phyloP scores from a whole-genome alignment of 2,329 filamentous ascomycete genomes.

The Zymoseptoria pseudotritici region DNA sequence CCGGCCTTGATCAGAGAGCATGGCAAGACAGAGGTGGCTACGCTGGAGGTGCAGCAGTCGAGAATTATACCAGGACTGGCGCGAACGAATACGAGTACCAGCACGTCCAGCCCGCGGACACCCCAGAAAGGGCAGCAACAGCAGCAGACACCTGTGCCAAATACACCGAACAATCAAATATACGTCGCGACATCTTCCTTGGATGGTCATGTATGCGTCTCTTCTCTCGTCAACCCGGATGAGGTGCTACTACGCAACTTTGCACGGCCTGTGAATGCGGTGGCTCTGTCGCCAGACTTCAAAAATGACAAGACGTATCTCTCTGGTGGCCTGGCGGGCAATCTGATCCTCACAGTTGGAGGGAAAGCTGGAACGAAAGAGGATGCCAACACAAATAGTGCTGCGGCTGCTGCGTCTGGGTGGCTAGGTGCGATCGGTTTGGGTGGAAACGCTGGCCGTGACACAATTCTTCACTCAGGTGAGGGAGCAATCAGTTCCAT shows the following conservation, averaged over 20 bases:
- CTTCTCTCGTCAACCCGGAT: constrained; percentile 76
- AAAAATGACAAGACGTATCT: constrained; percentile 82
- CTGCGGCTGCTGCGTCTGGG: constrained; percentile 68
- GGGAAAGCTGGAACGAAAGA: constrained; percentile 69
- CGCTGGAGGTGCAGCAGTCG: not conserved
- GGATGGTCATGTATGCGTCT: constrained; percentile 90
- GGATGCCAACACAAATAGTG: constrained; percentile 83
- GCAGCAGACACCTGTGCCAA: constrained; percentile 54
- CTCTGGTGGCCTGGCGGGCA: constrained; percentile 82
- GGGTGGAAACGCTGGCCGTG: constrained; percentile 65
- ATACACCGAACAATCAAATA: constrained; percentile 80
- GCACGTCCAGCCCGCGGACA: constrained; percentile 7
- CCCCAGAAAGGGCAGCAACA: constrained; percentile 38
- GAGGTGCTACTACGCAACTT: constrained; percentile 92
- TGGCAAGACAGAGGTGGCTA: constrained; percentile 6
- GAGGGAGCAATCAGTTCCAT: constrained; percentile 88
- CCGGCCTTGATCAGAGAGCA: constrained; percentile 17
- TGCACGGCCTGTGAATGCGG: constrained; percentile 81
- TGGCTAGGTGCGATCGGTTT: constrained; percentile 89
- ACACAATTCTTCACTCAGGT: constrained; percentile 80
- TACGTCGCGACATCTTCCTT: constrained; percentile 90
- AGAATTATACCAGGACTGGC: constrained; percentile 4
- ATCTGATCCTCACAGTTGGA: constrained; percentile 76
- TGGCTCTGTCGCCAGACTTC: constrained; percentile 91
- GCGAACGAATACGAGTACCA: constrained; percentile 8